Conservation (phyloP, 164 flowering plant genomes). For the Nymphaea colorata region DNA sequence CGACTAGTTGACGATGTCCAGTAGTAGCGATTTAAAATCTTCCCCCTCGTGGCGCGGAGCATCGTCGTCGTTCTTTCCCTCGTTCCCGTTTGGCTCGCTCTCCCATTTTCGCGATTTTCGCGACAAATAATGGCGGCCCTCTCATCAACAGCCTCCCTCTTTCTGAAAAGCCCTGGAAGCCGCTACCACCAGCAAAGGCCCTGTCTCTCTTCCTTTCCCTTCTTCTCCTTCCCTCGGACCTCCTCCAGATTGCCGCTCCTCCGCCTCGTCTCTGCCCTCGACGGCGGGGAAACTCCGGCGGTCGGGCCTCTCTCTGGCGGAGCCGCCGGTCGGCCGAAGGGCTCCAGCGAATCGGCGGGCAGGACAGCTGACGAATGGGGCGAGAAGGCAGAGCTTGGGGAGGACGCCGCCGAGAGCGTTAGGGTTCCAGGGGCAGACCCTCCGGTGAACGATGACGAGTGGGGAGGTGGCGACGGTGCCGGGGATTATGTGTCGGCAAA, state of each 20-base stretch:
- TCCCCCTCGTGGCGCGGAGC: too few species aligned
- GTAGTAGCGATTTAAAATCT: too few species aligned
- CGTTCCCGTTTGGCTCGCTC: not conserved
- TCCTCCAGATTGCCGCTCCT: not conserved
- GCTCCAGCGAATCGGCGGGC: not conserved
- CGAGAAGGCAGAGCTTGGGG: conserved; percentile 39
- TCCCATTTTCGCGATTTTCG: not conserved
- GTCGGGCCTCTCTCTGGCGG: not conserved
- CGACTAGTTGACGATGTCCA: too few species aligned
- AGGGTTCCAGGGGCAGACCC: conserved; percentile 49
- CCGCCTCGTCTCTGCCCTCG: not conserved
- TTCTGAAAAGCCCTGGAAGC: not conserved
- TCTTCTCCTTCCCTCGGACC: not conserved
- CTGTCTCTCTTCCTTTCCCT: not conserved
- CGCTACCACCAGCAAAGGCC: not conserved
- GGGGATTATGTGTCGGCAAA: not conserved
- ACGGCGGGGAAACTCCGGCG: not conserved
- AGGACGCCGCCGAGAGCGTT: conserved; percentile 16
- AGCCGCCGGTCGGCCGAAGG: not conserved
- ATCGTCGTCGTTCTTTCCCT: not conserved
- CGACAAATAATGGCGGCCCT: not conserved
- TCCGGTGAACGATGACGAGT: conserved; percentile 61
- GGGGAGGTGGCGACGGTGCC: conserved; percentile 32
- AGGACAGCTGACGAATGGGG: conserved; percentile 50
- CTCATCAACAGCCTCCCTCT: not conserved